Conservation (phyloP, 1,284 basidiomycete species). For the Exobasidium cylindrosporum region DNA sequence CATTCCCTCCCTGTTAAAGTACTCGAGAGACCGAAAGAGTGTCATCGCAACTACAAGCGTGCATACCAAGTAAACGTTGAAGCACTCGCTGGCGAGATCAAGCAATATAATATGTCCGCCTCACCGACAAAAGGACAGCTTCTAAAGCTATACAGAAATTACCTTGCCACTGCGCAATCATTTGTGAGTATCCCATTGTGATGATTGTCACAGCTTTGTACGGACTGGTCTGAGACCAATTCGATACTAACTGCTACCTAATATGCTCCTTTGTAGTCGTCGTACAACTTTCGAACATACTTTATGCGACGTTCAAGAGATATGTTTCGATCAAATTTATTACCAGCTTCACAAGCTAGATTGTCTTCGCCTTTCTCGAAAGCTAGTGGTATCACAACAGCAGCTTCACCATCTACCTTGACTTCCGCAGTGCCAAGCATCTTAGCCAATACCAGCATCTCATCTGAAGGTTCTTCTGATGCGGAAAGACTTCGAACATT, state of each 20-base stretch:
- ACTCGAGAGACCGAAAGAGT: too few species aligned
- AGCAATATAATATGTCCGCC: too few species aligned
- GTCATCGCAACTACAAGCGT: too few species aligned
- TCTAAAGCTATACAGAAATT: conserved; percentile 46
- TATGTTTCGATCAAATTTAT: conserved; percentile 45
- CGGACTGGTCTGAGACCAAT: background rate
- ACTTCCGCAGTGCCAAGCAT: conserved; percentile 21
- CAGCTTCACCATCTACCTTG: conserved; percentile 36
- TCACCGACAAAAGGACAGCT: conserved; percentile 39
- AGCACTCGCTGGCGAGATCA: too few species aligned
- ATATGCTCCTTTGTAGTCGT: conserved; percentile 30
- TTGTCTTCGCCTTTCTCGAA: conserved; percentile 43
- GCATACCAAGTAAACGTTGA: too few species aligned
- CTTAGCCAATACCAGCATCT: background rate
- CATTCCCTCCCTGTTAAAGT: too few species aligned
- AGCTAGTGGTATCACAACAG: conserved; percentile 31
- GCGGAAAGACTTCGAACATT: conserved; percentile 15
- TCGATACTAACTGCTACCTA: background rate
- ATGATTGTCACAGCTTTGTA: background rate
- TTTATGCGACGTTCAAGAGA: conserved; percentile 52
- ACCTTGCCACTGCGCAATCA: conserved; percentile 48
- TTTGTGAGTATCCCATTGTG: conserved; percentile 38
- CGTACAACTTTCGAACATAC: conserved; percentile 55
- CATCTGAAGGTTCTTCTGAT: background rate
- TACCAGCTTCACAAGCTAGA: conserved; percentile 28